phyloP scores from a whole-genome alignment of 139 green algal species.

The Chlorella sp. region DNA sequence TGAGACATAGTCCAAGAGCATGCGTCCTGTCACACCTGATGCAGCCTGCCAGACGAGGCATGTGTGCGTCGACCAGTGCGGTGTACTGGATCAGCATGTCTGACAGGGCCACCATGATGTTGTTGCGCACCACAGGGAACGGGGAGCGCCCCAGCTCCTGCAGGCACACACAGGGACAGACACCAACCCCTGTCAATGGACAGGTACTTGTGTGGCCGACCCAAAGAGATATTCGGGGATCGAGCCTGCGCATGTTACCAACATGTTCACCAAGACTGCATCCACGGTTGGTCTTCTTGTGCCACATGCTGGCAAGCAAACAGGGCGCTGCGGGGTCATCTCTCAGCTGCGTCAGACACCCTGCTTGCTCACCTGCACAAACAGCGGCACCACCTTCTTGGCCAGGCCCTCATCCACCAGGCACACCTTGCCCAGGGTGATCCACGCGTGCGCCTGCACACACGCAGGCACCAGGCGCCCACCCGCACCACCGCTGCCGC shows the following conservation, averaged over 20 bases:
- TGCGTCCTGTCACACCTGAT: constrained; percentile 35
- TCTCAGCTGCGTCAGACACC: too few relatives aligned
- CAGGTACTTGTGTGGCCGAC: too few relatives aligned
- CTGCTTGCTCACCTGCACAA: constrained; percentile 59
- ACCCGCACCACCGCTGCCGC: background rate
- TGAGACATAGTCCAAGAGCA: background rate
- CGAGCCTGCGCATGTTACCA: too few relatives aligned
- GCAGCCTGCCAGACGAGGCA: constrained; percentile 58
- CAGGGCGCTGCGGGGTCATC: too few relatives aligned
- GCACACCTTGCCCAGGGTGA: constrained; percentile 72
- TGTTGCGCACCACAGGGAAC: constrained; percentile 71
- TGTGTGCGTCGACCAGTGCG: constrained; percentile 56
- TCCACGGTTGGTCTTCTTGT: too few relatives aligned
- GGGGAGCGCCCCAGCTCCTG: constrained; percentile 42
- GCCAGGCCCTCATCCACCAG: constrained; percentile 64
- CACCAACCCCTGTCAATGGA: background rate
- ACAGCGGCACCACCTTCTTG: constrained; percentile 66
- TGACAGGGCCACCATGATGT: constrained; percentile 77
- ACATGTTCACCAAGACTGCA: too few relatives aligned
- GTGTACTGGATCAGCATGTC: constrained; percentile 79
- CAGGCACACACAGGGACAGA: background rate
- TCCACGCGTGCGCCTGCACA: constrained; percentile 69
- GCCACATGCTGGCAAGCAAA: too few relatives aligned
- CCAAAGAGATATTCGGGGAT: too few relatives aligned
- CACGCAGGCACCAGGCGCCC: constrained; percentile 14